A percentile compares a stretch with the other conserved stretches of the same genome.
Evolutionary conservation across 495 filamentous ascomycete genomes (phyloP).

Genomic region (Aspergillus indologenus): DNA sequence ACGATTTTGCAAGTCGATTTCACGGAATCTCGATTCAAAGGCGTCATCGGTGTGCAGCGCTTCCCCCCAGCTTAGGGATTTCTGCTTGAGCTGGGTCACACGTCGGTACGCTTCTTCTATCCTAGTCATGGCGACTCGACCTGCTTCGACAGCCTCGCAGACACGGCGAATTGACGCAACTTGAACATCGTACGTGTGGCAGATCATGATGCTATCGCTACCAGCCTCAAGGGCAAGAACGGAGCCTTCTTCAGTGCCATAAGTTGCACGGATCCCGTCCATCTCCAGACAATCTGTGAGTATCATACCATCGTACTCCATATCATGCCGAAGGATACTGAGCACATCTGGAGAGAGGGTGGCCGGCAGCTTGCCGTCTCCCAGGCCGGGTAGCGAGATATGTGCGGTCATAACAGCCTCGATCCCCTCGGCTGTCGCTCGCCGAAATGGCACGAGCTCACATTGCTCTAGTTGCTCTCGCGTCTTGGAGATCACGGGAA

Average conservation of each 20-base stretch:
- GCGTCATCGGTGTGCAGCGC: slow-evolving; percentile 18
- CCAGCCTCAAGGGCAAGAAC: slow-evolving; percentile 47
- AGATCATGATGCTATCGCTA: slow-evolving; percentile 51
- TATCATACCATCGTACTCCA: slow-evolving; percentile 40
- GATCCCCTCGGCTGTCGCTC: slow-evolving; percentile 40
- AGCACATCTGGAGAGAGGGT: slow-evolving; percentile 37
- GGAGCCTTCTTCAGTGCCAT: slow-evolving; percentile 45
- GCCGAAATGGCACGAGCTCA: slow-evolving; percentile 42
- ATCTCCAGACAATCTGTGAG: slow-evolving; percentile 45
- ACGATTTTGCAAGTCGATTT: neutral
- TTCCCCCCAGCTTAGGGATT: slow-evolving; percentile 31
- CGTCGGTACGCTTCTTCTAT: slow-evolving; percentile 38
- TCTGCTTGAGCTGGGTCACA: slow-evolving; percentile 36
- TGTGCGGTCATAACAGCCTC: slow-evolving; percentile 46
- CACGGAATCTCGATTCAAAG: slow-evolving; percentile 2
- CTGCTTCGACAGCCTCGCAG: slow-evolving; percentile 38
- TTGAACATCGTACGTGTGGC: slow-evolving; percentile 48
- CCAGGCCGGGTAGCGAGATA: slow-evolving; percentile 38
- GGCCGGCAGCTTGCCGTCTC: slow-evolving; percentile 31
- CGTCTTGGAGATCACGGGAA: slow-evolving; percentile 38
- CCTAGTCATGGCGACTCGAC: slow-evolving; percentile 27
- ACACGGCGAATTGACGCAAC: slow-evolving; percentile 42
- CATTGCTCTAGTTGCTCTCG: slow-evolving; percentile 39
- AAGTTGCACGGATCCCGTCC: slow-evolving; percentile 46
- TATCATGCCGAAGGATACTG: slow-evolving; percentile 39